Evolutionary conservation across 805 yeast genomes (phyloP).

Genomic region (Candida awuae): DNA sequence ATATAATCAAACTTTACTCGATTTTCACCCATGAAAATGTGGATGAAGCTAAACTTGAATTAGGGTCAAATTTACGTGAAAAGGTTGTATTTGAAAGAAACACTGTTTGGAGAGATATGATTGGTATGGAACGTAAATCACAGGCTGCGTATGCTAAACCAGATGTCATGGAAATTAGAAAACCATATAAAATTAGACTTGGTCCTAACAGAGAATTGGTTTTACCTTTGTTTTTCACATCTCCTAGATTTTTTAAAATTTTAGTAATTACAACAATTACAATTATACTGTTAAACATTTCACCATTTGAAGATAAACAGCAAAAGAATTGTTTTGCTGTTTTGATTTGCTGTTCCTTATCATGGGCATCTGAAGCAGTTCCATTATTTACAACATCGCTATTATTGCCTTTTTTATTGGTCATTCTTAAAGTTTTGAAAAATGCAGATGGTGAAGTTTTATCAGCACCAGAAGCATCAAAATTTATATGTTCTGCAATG

Average conservation of each 20-base stretch:
- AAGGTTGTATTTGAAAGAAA: conserved; percentile 96
- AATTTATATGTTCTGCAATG: conserved; percentile 77
- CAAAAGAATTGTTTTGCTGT: conserved; percentile 78
- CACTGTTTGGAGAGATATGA: conserved; percentile 96
- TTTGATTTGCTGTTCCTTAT: conserved; percentile 67
- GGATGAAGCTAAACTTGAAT: conserved; percentile 36
- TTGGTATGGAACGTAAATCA: conserved; percentile 78
- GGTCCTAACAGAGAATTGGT: conserved; percentile 25
- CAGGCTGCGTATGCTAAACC: conserved; percentile 53
- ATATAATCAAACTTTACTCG: conserved; percentile 31
- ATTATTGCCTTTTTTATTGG: conserved; percentile 73
- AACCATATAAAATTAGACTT: conserved; percentile 19
- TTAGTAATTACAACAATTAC: conserved; percentile 42
- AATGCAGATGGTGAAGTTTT: conserved; percentile 46
- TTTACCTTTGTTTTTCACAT: conserved; percentile 31
- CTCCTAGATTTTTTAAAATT: conserved; percentile 37
- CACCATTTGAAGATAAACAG: conserved; percentile 56
- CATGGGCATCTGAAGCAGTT: conserved; percentile 95
- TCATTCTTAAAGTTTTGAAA: conserved; percentile 60
- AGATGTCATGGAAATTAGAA: conserved; percentile 11
- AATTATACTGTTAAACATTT: conserved; percentile 37
- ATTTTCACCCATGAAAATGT: conserved; percentile 32
- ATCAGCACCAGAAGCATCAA: conserved; percentile 62
- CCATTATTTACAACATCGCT: conserved; percentile 88
- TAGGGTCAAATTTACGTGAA: conserved; percentile 60